Percentiles rank a stretch among this genome's conserved stretches.
phyloP scores from a whole-genome alignment of 176 grass and related monocot species.

The Aegilops tauschii region DNA sequence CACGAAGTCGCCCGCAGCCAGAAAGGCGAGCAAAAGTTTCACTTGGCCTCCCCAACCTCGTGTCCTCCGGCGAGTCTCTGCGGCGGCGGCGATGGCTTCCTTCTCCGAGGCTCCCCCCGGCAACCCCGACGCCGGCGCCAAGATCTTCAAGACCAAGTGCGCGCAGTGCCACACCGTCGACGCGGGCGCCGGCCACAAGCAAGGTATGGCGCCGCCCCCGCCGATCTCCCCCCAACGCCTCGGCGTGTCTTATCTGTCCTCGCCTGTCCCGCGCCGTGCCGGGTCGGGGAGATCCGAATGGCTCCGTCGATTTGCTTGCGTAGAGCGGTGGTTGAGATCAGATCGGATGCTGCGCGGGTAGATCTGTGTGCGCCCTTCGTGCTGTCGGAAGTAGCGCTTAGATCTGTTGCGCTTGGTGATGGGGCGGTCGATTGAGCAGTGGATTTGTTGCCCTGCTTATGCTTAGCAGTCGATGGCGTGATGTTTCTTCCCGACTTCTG shows the following conservation, averaged over 20 bases:
- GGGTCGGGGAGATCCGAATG: background rate
- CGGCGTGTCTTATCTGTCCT: background rate
- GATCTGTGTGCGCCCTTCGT: background rate
- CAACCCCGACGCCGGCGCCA: constrained; percentile 61
- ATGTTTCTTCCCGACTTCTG: background rate
- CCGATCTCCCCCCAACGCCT: background rate
- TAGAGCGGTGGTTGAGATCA: background rate
- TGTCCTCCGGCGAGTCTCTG: background rate
- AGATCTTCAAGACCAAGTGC: constrained; percentile 97
- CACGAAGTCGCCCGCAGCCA: constrained; percentile 9
- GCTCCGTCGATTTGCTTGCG: background rate
- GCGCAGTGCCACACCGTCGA: constrained; percentile 97
- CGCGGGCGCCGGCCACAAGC: constrained; percentile 77
- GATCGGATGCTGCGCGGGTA: background rate
- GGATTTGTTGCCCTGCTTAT: background rate
- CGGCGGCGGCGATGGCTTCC: constrained; percentile 54
- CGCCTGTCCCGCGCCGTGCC: background rate
- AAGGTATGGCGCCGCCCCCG: constrained; percentile 43
- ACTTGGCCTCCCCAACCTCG: constrained; percentile 24
- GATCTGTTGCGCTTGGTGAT: constrained; percentile 20
- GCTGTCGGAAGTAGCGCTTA: background rate
- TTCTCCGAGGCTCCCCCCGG: constrained; percentile 76
- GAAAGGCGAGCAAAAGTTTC: constrained; percentile 10
- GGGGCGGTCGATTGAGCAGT: background rate
- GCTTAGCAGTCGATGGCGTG: background rate